Base-by-base conservation (phyloP, 768 basidiomycete species). In the Lactarius deliciosus region DNA sequence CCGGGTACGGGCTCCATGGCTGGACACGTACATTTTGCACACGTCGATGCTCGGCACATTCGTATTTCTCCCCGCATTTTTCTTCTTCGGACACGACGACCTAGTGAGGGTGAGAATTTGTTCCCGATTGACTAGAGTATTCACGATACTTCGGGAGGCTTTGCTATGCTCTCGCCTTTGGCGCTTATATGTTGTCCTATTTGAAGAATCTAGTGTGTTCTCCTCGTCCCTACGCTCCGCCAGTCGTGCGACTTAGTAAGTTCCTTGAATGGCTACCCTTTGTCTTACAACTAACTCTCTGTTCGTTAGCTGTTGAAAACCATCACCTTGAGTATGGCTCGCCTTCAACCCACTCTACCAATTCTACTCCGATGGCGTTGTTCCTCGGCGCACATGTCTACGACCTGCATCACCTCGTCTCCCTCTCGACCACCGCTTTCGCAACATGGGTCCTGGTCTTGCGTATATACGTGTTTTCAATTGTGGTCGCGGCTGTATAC, bases 251-350 rank as follows among this genome's bases (percentile, higher is more conserved):
- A 60, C 79, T 96, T 7, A 90, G 94, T 96, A 71, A 71, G 89
- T 79, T 50, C 56, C 5, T 28, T 8, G 2, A 10, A 18, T 25
- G 50, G 25, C 40, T 10, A 57, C 6, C 18, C 28, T 57, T 11
- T 5, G 16, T 34, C 10, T 50, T 25, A 64, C 13, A 9, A 18
- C 45, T 40, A 3, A 36, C 36, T n/a, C 22, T 20, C n/a, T 40
- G 50, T 68, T 41, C 38, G 9, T 20, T 66, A 92, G 90, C 88
- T 5, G 87, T 93, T 61, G 90, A 90, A 18, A 83, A 79, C 1
- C 91, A 92, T 72, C 91, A 94, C 70, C 82, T 92, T 3, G 94
- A 96, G 78, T 96, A 96, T 70, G 96, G 96, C 28, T 96, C 98
- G 73, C 96, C 95, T 0, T 96, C 94, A 0, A 97, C 96, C 0